Conservation (phyloP, 257 asterid species). For the Solanum appendiculatum region DNA sequence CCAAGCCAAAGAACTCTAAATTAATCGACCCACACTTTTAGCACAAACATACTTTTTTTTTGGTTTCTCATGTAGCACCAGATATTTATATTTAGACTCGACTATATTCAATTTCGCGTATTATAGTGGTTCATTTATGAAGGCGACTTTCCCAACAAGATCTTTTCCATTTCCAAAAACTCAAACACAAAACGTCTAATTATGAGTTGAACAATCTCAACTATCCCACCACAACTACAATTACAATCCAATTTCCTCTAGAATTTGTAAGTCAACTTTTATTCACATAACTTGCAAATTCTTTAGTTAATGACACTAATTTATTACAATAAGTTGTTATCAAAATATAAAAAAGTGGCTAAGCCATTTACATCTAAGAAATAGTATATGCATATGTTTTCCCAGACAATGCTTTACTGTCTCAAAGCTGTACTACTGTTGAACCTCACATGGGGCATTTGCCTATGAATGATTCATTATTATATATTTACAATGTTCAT, state of each 20-base stretch:
- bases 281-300: not conserved
- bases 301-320: not conserved
- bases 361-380: not conserved
- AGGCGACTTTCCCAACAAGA: not conserved
- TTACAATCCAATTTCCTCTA: too few species aligned
- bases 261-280: too few species aligned
- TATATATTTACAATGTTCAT: rapidly evolving
- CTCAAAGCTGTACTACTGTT: not conserved
- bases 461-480: not conserved
- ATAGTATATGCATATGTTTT: not conserved
- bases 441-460: not conserved
- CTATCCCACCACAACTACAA: too few species aligned
- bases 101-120: not conserved
- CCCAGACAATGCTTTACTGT: not conserved
- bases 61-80: not conserved
- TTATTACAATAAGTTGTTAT: not conserved
- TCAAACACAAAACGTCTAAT: not conserved
- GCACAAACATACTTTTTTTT: not conserved
- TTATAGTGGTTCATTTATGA: not conserved
- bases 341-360: not conserved
- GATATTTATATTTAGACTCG: not conserved
- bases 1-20: not conserved
- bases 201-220: not conserved
- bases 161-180: not conserved
- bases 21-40: not conserved